Evolutionary conservation across 2,329 filamentous ascomycete species (phyloP), one percentile per base, ranked within the genome.

Genomic region (Fusarium devonianum): DNA sequence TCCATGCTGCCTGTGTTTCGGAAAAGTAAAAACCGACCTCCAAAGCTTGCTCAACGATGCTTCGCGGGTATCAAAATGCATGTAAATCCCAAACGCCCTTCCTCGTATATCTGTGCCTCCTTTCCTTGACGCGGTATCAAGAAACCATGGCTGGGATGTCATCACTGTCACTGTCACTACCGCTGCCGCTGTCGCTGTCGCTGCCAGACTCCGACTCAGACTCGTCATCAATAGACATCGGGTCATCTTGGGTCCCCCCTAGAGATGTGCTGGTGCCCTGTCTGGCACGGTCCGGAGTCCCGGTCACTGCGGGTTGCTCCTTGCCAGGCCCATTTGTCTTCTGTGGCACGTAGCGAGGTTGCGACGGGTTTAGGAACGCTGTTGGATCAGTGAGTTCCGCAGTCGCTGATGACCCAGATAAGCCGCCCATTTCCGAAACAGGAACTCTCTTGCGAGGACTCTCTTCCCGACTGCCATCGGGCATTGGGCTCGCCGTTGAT

Each of bases 321-420:
- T 18, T 42, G 22, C 35, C 38, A 6, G 23, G n/a, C 16, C 30
- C n/a, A 6, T 23, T 9, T 28, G 42, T 8, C 16, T 41, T 42
- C 25, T 54, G 35, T 6, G 45, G 51, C 12, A 45, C 35, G 35
- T 49, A 39, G 22, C 56, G 58, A 18, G 63, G 59, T 23, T 61
- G 62, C 3, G 61, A 49, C 13, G 67, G 46, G 14, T 59, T 57
- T 6, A 62, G 38, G 9, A 50, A 47, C 10, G 62, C 38, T 3
- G 71, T 75, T 4, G 74, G 73, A 49, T 76, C 73, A 17, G 64
- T 62, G 11, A 57, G 63, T 39, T 72, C 71, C 5, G 69, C 71
- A 2, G 72, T 72, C 10, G 69, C 73, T 12, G 68, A 58, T 2
- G 72, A 67, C 1, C 66, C 72, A 5, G 59, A 55, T 5, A 75